Evolutionary conservation across 176 grass and related monocot species (phyloP), one percentile per base, ranked within the genome.

Genomic region (Puya raimondii): DNA sequence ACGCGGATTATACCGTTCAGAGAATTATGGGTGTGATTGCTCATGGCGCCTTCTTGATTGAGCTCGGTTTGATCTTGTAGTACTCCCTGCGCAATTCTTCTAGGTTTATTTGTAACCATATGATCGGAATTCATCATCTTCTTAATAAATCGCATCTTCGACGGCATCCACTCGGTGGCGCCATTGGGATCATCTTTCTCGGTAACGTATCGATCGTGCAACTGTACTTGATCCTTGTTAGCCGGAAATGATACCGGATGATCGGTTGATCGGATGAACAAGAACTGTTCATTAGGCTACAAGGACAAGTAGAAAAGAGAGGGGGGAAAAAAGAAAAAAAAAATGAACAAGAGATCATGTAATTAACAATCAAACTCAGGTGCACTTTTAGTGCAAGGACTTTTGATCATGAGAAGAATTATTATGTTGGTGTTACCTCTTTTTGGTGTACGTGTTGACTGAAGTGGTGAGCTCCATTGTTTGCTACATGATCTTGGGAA

Each of bases 101-200:
- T 74, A 2, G 90, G 75, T 66, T 91, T 99, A 78, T 81, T 90
- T 53, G 42, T 73, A 1, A 51, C 42, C 49, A 54, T n/a, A 0
- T 42, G 53, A 42, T 58, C 54, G 11, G 83, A 72, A 65, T 86
- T 76, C 50, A 75, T 84, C 78, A 71, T 74, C 89, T 94, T 99
- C 82, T 88, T 90, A 70, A 88, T 78, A 71, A 99, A 80, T 71
- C 78, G 80, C 78, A 91, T 84, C 87, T 99, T 99, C 47, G 87
- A 67, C 1, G 89, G 68, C 21, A 64, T 80, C 87, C 94, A 99
- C 66, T 78, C 68, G 2, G 64, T 72, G 11, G 17, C 50, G 10
- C 64, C 69, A 14, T 66, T 50, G 11, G 47, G 11, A 18, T 11
- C 71, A n/a, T 75, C 75, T 48, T 70, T 72, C 67, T 66, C 74